phyloP scores from a whole-genome alignment of 352 stramenopile genomes.

The Phytophthora pseudosyringae region DNA sequence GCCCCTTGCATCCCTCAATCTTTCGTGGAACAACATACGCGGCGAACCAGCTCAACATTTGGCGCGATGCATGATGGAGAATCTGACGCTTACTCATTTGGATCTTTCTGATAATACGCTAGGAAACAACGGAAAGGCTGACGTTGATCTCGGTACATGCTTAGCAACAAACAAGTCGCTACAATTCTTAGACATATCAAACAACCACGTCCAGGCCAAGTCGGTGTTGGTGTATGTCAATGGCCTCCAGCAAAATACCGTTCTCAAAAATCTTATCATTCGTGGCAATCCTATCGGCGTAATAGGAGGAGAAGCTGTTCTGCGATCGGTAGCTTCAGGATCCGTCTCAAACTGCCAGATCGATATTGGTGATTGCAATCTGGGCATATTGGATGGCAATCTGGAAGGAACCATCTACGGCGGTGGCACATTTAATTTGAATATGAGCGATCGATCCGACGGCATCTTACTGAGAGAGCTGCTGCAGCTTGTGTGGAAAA shows the following conservation, averaged over 20 bases:
- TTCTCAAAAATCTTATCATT: conserved; percentile 56
- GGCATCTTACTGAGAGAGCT: conserved; percentile 63
- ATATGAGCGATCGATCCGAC: conserved; percentile 57
- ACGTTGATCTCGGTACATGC: conserved; percentile 65
- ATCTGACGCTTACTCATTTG: conserved; percentile 65
- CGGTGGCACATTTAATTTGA: conserved; percentile 58
- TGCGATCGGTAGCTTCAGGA: conserved; percentile 55
- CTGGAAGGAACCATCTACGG: conserved; percentile 55
- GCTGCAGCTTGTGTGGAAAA: conserved; percentile 57
- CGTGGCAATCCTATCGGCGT: conserved; percentile 76
- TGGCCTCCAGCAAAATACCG: conserved; percentile 61
- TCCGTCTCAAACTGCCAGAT: conserved; percentile 62
- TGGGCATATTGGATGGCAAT: conserved; percentile 62
- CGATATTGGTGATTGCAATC: conserved; percentile 70
- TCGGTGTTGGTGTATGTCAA: conserved; percentile 70
- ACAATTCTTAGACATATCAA: conserved; percentile 60
- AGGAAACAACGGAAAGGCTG: conserved; percentile 69
- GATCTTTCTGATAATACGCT: conserved; percentile 79
- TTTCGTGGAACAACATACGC: conserved; percentile 83
- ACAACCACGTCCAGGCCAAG: conserved; percentile 73
- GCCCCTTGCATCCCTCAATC: conserved; percentile 59
- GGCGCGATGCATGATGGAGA: conserved; percentile 75
- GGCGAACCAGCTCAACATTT: conserved; percentile 68
- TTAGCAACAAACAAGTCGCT: conserved; percentile 76
- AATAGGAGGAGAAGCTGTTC: conserved; percentile 62